A percentile compares a stretch with the other conserved stretches of the same genome.
Evolutionary conservation across 2,329 filamentous ascomycete genomes (phyloP).

Genomic region (Aureobasidium sp.): DNA sequence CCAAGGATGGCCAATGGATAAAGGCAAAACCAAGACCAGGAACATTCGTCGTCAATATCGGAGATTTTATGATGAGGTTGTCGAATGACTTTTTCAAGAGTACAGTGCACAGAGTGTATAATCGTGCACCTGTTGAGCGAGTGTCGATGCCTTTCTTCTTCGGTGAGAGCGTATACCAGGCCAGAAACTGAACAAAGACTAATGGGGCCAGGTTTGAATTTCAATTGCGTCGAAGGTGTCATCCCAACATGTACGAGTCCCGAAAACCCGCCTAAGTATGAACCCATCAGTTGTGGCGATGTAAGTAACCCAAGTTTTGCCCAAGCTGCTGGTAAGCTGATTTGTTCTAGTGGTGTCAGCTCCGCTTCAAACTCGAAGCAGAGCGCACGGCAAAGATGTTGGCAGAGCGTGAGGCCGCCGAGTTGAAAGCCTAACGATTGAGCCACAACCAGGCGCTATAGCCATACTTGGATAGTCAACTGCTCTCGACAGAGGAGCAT

Average conservation of each 20-base stretch:
- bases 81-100: constrained; percentile 49
- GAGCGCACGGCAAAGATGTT: background rate
- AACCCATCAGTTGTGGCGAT: constrained; percentile 28
- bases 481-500: too few species aligned
- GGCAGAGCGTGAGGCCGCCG: background rate
- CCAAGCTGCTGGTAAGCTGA: background rate
- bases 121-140: constrained; percentile 43
- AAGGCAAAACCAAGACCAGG: constrained; percentile 37
- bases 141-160: constrained; percentile 53
- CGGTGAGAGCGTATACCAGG: constrained; percentile 25
- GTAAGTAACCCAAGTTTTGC: background rate
- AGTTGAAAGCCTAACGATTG: background rate
- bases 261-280: constrained; percentile 43
- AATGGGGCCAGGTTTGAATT: background rate
- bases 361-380: background rate
- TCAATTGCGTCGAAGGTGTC: constrained; percentile 39
- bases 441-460: too few species aligned
- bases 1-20: constrained; percentile 36
- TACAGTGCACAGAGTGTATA: constrained; percentile 51
- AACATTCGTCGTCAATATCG: constrained; percentile 44
- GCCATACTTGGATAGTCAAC: too few species aligned
- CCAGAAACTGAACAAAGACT: background rate
- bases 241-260: constrained; percentile 43
- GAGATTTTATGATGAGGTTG: constrained; percentile 32
- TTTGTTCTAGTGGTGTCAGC: background rate